These are phyloP conservation scores for Daphne laureola DNA, from an alignment of 441 rosid species.

Conservation along the genomic window DNA sequence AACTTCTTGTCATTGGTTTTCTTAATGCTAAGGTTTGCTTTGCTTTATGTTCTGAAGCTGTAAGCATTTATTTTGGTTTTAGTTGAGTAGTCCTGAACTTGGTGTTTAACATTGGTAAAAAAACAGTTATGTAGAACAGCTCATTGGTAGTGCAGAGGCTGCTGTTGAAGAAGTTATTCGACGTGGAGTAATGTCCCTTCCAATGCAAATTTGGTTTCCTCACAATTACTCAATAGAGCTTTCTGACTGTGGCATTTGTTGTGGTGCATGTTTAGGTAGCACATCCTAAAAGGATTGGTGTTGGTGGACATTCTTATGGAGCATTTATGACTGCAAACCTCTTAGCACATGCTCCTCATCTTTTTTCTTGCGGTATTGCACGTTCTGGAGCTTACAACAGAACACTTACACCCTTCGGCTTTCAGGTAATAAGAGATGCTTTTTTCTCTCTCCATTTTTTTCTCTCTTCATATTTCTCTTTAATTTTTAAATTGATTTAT, in stretches of 20 bases:
- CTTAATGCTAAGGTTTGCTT: too few species aligned
- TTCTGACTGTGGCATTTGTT: constrained; percentile 14
- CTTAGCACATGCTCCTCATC: constrained; percentile 94
- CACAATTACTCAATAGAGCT: constrained; percentile 7
- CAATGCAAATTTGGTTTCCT: constrained; percentile 8
- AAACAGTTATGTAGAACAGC: constrained; percentile 80
- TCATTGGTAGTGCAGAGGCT: constrained; percentile 94
- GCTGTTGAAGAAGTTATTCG: constrained; percentile 92
- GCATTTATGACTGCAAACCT: constrained; percentile 99
- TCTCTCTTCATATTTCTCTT: constrained; percentile 1
- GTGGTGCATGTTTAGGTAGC: constrained; percentile 54
- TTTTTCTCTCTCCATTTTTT: constrained; percentile 5
- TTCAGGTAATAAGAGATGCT: constrained; percentile 51
- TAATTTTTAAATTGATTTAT: constrained; percentile 8
- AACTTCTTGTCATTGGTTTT: too few species aligned
- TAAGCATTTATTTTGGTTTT: too few species aligned
- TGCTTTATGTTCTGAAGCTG: too few species aligned
- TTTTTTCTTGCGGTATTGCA: constrained; percentile 90
- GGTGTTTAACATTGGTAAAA: constrained; percentile 1
- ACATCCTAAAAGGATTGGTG: constrained; percentile 73
- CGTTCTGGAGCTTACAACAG: constrained; percentile 98
- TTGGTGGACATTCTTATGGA: constrained; percentile 98
- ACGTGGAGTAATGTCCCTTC: constrained; percentile 55
- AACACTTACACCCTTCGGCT: constrained; percentile 96
- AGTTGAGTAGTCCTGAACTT: too few species aligned